A percentile compares a stretch with the other conserved stretches of the same genome.
Evolutionary conservation across 768 basidiomycete species (phyloP).

Genomic region (Clitopilus passeckerianus): DNA sequence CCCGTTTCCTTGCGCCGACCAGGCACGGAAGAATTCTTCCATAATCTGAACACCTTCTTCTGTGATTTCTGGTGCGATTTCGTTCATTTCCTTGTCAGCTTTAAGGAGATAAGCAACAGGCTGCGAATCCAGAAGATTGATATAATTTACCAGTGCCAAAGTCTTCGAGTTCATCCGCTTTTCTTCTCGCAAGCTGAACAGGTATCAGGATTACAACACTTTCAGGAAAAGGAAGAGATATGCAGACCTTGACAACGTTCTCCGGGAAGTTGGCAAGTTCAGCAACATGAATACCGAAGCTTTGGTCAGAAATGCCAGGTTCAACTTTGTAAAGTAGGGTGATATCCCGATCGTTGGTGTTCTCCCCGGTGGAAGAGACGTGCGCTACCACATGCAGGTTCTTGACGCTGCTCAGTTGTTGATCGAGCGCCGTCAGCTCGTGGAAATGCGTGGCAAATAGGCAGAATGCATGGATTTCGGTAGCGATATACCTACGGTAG

Average conservation of each 20-base stretch:
- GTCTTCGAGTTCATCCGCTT: slow-evolving; percentile 89
- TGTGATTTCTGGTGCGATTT: slow-evolving; percentile 53
- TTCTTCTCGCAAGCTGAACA: slow-evolving; percentile 77
- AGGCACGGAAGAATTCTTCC: slow-evolving; percentile 69
- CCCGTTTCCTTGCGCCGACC: slow-evolving; percentile 34
- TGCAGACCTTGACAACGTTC: slow-evolving; percentile 78
- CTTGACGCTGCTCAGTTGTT: slow-evolving; percentile 82
- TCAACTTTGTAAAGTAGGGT: slow-evolving; percentile 93
- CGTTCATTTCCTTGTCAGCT: slow-evolving; percentile 20
- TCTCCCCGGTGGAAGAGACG: slow-evolving; percentile 75
- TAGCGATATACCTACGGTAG: slow-evolving; percentile 77
- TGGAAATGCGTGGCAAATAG: slow-evolving; percentile 98
- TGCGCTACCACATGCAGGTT: slow-evolving; percentile 96
- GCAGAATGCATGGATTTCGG: slow-evolving; percentile 88
- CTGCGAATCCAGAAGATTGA: background rate
- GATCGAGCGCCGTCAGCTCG: slow-evolving; percentile 88
- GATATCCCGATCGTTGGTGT: slow-evolving; percentile 66
- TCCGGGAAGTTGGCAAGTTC: slow-evolving; percentile 97
- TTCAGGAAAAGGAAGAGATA: background rate
- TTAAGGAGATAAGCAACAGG: background rate
- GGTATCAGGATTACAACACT: background rate
- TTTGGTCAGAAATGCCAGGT: slow-evolving; percentile 92
- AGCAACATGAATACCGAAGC: slow-evolving; percentile 98
- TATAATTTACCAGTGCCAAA: slow-evolving; percentile 41
- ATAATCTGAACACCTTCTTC: slow-evolving; percentile 81